These are phyloP conservation scores for Pulicaria dysenterica DNA, from an alignment of 129 eudicot species.

Conservation along the genomic window DNA sequence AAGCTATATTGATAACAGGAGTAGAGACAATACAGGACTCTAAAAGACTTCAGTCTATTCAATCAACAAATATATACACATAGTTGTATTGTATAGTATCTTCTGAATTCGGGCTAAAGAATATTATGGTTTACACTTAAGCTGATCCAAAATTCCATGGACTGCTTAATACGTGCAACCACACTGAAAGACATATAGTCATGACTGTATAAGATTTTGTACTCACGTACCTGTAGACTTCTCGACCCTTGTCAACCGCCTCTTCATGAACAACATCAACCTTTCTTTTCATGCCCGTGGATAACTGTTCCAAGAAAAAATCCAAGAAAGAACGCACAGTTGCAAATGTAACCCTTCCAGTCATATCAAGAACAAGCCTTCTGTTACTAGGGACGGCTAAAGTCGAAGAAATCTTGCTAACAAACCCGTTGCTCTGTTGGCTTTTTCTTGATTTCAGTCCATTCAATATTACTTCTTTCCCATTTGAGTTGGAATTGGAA, in stretches of 20 bases:
- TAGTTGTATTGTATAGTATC: slow-evolving; percentile 21
- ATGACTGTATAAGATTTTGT: slow-evolving; percentile 62
- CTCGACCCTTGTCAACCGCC: slow-evolving; percentile 61
- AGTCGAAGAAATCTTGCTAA: slow-evolving; percentile 57
- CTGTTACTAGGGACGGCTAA: slow-evolving; percentile 83
- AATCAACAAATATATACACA: slow-evolving; percentile 33
- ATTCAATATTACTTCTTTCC: slow-evolving; percentile 32
- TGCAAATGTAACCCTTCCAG: slow-evolving; percentile 76
- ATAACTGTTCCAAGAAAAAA: slow-evolving; percentile 54
- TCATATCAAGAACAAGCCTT: slow-evolving; percentile 72
- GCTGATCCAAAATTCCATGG: slow-evolving; percentile 70
- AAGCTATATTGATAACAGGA: slow-evolving; percentile 9
- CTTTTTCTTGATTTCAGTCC: slow-evolving; percentile 33
- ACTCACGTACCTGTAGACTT: slow-evolving; percentile 57
- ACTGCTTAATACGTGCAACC: slow-evolving; percentile 68
- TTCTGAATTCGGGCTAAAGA: slow-evolving; percentile 34
- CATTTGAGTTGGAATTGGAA: slow-evolving; percentile 31
- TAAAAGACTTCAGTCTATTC: slow-evolving; percentile 30
- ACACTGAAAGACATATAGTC: slow-evolving; percentile 70
- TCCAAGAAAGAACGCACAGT: slow-evolving; percentile 68
- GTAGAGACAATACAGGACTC: slow-evolving; percentile 18
- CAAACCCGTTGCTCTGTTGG: slow-evolving; percentile 45
- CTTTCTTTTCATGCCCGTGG: slow-evolving; percentile 48
- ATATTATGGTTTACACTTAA: slow-evolving; percentile 21
- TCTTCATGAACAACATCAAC: slow-evolving; percentile 57